These are phyloP conservation scores for Rosellinia necatrix DNA, from an alignment of 2,329 filamentous ascomycete species.

Conservation along the genomic window DNA sequence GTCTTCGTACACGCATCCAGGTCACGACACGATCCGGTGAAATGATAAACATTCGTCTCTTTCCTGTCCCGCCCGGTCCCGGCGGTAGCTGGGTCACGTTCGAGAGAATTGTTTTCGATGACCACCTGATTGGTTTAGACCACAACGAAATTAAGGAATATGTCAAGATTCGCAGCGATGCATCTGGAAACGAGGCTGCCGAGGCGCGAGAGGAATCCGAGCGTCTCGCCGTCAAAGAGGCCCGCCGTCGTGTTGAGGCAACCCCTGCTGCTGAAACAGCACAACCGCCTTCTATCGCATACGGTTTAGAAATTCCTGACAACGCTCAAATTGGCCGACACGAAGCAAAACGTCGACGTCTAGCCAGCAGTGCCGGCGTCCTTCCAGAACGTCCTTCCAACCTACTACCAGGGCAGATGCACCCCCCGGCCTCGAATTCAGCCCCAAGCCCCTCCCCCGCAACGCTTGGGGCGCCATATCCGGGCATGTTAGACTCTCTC, in stretches of 20 bases:
- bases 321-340: slow-evolving; percentile 42
- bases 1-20: slow-evolving; percentile 64
- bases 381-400: slow-evolving; percentile 37
- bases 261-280: slow-evolving; percentile 51
- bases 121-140: slow-evolving; percentile 59
- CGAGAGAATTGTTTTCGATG: slow-evolving; percentile 62
- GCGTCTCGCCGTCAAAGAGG: slow-evolving; percentile 51
- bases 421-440: not conserved
- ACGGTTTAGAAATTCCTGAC: slow-evolving; percentile 55
- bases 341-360: slow-evolving; percentile 55
- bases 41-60: slow-evolving; percentile 51
- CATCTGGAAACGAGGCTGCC: slow-evolving; percentile 38
- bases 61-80: slow-evolving; percentile 57
- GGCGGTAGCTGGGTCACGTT: slow-evolving; percentile 69
- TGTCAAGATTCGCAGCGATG: slow-evolving; percentile 57
- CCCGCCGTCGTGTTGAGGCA: slow-evolving; percentile 48
- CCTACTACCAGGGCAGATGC: slow-evolving; percentile 5
- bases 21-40: slow-evolving; percentile 54
- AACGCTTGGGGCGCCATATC: slow-evolving; percentile 15
- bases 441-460: slow-evolving; percentile 3
- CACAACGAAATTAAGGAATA: slow-evolving; percentile 66
- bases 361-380: slow-evolving; percentile 44
- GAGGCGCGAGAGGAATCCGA: slow-evolving; percentile 49
- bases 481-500: slow-evolving; percentile 38
- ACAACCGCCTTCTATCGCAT: slow-evolving; percentile 53